Percentiles rank a stretch among this genome's conserved stretches.
phyloP scores from a whole-genome alignment of 1,284 basidiomycete species.

The Boletus sp. region DNA sequence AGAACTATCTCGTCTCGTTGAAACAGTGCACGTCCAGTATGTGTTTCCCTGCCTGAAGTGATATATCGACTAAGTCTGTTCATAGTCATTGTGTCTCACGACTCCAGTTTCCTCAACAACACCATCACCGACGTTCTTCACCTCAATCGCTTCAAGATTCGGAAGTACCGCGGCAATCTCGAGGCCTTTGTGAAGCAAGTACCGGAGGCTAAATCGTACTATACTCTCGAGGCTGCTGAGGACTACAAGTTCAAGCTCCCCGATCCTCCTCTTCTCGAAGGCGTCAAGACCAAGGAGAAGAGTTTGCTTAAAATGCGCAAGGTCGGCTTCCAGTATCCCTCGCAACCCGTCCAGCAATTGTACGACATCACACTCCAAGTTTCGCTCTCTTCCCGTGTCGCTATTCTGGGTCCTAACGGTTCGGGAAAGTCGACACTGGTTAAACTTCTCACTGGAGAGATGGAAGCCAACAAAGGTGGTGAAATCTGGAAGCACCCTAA shows the following conservation, averaged over 20 bases:
- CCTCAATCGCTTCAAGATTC: slow-evolving; percentile 98
- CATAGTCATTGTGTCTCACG: slow-evolving; percentile 93
- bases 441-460: slow-evolving; percentile 97
- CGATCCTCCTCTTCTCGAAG: slow-evolving; percentile 92
- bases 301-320: slow-evolving; percentile 95
- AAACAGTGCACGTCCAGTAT: slow-evolving; percentile 89
- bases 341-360: slow-evolving; percentile 81
- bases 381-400: slow-evolving; percentile 95
- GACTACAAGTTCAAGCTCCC: slow-evolving; percentile 98
- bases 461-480: slow-evolving; percentile 94
- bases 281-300: slow-evolving; percentile 99
- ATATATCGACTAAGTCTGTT: slow-evolving; percentile 19
- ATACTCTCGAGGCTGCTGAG: slow-evolving; percentile 89
- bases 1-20: slow-evolving; percentile 88
- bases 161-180: slow-evolving; percentile 96
- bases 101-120: slow-evolving; percentile 98
- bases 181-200: slow-evolving; percentile 93
- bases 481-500: slow-evolving; percentile 99
- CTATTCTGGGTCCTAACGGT: slow-evolving; percentile 94
- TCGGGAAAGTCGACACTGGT: slow-evolving; percentile 98
- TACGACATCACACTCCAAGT: slow-evolving; percentile 95
- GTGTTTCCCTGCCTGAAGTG: slow-evolving; percentile 29
- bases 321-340: slow-evolving; percentile 95
- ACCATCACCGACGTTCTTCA: slow-evolving; percentile 98
- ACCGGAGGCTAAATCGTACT: slow-evolving; percentile 97